These are phyloP conservation scores for Paralagenidium karlingii DNA, from an alignment of 352 stramenopile genomes.

Conservation along the genomic window DNA sequence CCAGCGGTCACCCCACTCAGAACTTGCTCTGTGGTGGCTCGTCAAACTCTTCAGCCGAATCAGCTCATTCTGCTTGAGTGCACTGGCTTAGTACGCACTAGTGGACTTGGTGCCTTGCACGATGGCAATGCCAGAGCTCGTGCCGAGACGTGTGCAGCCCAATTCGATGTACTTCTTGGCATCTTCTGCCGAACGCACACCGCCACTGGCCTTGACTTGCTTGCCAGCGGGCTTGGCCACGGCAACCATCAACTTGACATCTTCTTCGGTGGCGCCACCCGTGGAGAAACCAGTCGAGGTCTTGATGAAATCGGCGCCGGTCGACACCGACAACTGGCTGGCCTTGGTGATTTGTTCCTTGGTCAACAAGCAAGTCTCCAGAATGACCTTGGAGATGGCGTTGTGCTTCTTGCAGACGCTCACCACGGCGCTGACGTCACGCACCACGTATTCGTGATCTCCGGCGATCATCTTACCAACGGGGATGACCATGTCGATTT, in stretches of 20 bases:
- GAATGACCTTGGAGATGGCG: conserved; percentile 68
- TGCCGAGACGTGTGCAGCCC: conserved; percentile 56
- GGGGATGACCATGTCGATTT: conserved; percentile 86
- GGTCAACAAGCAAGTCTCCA: conserved; percentile 69
- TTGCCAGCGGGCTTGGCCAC: conserved; percentile 44
- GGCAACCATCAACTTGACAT: conserved; percentile 57
- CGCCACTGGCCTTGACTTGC: conserved; percentile 74
- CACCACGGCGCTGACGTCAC: conserved; percentile 61
- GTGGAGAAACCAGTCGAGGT: conserved; percentile 79
- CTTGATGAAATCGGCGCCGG: conserved; percentile 80
- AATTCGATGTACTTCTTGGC: conserved; percentile 56
- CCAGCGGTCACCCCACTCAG: too few species aligned
- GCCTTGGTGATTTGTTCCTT: conserved; percentile 56
- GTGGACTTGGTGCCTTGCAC: conserved; percentile 20
- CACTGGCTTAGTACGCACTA: conserved; percentile 9
- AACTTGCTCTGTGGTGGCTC: too few species aligned
- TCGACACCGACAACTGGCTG: conserved; percentile 47
- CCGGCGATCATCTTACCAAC: conserved; percentile 42
- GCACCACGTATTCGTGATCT: conserved; percentile 61
- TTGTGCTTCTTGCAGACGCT: conserved; percentile 42
- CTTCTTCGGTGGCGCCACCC: conserved; percentile 65
- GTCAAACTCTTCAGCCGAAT: too few species aligned
- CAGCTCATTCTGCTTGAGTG: too few species aligned
- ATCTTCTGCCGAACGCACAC: conserved; percentile 53
- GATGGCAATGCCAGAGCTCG: conserved; percentile 56